These are phyloP conservation scores for Neurospora africana DNA, from an alignment of 495 filamentous ascomycete species.

Conservation along the genomic window DNA sequence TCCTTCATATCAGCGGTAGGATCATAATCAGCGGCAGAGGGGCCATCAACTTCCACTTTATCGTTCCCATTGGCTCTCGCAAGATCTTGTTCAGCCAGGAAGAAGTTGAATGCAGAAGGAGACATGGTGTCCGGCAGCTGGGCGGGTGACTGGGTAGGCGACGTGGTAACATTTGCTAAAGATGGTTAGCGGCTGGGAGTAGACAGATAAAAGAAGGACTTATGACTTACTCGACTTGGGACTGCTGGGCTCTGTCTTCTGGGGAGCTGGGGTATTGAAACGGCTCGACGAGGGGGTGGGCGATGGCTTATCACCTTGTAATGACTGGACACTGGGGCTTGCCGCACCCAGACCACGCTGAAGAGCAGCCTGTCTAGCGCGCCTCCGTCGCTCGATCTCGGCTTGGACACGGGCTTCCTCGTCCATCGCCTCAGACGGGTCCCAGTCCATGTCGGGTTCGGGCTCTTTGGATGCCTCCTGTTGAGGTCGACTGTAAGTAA, in stretches of 20 bases:
- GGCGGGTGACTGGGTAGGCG: slow-evolving; percentile 27
- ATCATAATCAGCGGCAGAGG: slow-evolving; percentile 92
- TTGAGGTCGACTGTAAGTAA: not conserved
- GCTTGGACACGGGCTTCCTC: slow-evolving; percentile 46
- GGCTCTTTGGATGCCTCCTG: slow-evolving; percentile 4
- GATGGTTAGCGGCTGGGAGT: not conserved
- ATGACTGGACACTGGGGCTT: slow-evolving; percentile 66
- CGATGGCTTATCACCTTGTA: slow-evolving; percentile 50
- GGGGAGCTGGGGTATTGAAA: slow-evolving; percentile 25
- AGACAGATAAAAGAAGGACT: not conserved
- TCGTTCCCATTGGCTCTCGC: slow-evolving; percentile 45
- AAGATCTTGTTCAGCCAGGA: slow-evolving; percentile 51
- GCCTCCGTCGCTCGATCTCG: slow-evolving; percentile 76
- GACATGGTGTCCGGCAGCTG: slow-evolving; percentile 29
- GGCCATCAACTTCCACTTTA: slow-evolving; percentile 50
- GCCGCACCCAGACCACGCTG: slow-evolving; percentile 63
- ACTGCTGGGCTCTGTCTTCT: slow-evolving; percentile 28
- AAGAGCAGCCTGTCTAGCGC: slow-evolving; percentile 77
- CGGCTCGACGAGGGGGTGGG: slow-evolving; percentile 44
- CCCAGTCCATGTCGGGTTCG: slow-evolving; percentile 28
- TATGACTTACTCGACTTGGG: slow-evolving; percentile 29
- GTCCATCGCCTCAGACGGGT: slow-evolving; percentile 50
- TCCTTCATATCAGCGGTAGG: slow-evolving; percentile 88
- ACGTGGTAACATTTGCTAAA: slow-evolving; percentile 15
- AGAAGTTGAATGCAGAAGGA: slow-evolving; percentile 29